These are phyloP conservation scores for Botrytis medusae DNA, from an alignment of 2,329 filamentous ascomycete species.

Conservation along the genomic window DNA sequence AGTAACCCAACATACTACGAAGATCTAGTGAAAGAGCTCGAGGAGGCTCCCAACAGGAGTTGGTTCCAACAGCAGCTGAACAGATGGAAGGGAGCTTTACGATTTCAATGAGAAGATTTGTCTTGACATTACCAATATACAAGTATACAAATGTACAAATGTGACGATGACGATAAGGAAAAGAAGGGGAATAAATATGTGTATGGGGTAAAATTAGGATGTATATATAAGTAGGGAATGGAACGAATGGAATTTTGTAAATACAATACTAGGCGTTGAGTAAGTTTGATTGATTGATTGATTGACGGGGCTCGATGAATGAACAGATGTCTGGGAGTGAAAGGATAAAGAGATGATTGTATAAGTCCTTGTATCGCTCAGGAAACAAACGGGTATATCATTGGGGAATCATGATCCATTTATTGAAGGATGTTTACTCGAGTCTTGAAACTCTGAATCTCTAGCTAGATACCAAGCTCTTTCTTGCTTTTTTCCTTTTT, in stretches of 20 bases:
- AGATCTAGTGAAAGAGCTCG: slow-evolving; percentile 60
- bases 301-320: neutral
- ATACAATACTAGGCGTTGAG: neutral
- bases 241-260: neutral
- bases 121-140: neutral
- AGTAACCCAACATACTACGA: slow-evolving; percentile 65
- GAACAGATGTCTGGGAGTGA: neutral
- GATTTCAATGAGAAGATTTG: slow-evolving; percentile 47
- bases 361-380: neutral
- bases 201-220: no score
- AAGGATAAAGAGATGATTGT: neutral
- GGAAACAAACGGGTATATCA: neutral
- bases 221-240: neutral
- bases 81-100: slow-evolving; percentile 58
- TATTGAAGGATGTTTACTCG: neutral
- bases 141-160: no score
- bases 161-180: neutral
- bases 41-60: slow-evolving; percentile 59
- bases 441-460: neutral
- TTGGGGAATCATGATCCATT: neutral
- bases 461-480: neutral
- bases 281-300: neutral
- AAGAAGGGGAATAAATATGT: neutral
- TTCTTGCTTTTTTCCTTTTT: neutral
- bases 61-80: slow-evolving; percentile 54